These are phyloP conservation scores for Pseudogymnoascus sp. DNA, from an alignment of 2,329 filamentous ascomycete genomes.

Conservation along the genomic window DNA sequence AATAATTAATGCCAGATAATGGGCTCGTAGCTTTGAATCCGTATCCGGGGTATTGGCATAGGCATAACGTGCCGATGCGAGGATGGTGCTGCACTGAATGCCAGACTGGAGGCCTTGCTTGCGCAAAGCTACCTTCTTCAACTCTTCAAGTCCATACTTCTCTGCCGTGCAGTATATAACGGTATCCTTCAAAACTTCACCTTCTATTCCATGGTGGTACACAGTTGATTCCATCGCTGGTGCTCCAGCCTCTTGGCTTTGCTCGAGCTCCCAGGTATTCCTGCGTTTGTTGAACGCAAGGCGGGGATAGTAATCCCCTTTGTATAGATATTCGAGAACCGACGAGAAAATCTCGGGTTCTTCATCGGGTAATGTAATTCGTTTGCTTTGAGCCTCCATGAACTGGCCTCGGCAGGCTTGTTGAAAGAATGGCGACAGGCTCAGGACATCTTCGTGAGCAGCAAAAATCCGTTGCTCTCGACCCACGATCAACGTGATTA, in stretches of 20 bases:
- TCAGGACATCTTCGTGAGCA: constrained; percentile 80
- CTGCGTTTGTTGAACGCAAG: constrained; percentile 75
- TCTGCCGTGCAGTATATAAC: constrained; percentile 86
- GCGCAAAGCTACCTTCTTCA: constrained; percentile 76
- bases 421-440: constrained; percentile 72
- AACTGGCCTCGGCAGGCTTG: constrained; percentile 56
- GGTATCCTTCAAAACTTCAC: constrained; percentile 76
- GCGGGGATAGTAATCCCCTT: constrained; percentile 85
- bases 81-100: constrained; percentile 77
- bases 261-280: constrained; percentile 76
- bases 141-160: constrained; percentile 73
- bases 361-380: constrained; percentile 75
- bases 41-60: constrained; percentile 84
- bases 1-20: constrained; percentile 90
- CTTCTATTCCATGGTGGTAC: constrained; percentile 46
- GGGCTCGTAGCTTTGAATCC: constrained; percentile 83
- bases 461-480: constrained; percentile 80
- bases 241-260: constrained; percentile 26
- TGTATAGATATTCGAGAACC: constrained; percentile 86
- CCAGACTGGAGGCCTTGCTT: constrained; percentile 84
- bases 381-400: constrained; percentile 56
- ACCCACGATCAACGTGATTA: constrained; percentile 77
- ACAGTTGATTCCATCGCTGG: constrained; percentile 54
- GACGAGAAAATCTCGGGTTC: constrained; percentile 87
- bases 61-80: constrained; percentile 80